A percentile compares a stretch with the other conserved stretches of the same genome.
phyloP scores from a whole-genome alignment of 352 stramenopile genomes.

The Phytophthora nicotianae region DNA sequence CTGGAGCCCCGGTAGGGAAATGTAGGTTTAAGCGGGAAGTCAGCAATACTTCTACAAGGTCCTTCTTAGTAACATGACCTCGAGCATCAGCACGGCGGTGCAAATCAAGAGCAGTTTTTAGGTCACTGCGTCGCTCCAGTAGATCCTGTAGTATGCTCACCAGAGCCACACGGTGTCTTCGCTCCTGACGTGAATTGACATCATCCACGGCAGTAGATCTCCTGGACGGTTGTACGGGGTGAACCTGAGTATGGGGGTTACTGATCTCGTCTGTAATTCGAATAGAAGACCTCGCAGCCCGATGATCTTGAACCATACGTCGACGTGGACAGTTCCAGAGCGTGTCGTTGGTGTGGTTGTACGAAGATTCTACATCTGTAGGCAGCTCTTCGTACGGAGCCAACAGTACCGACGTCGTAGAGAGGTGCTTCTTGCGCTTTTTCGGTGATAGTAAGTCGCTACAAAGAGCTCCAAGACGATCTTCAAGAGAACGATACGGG shows the following conservation, averaged over 20 bases:
- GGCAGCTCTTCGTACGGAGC: conserved; percentile 57
- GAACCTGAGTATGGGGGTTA: conserved; percentile 16
- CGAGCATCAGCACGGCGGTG: conserved; percentile 62
- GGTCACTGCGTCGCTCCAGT: conserved; percentile 66
- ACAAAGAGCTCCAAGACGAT: conserved; percentile 52
- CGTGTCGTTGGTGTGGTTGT: conserved; percentile 43
- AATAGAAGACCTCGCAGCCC: conserved; percentile 60
- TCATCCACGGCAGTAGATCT: conserved; percentile 18
- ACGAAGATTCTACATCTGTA: conserved; percentile 23
- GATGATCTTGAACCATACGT: conserved; percentile 66
- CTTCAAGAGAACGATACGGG: conserved; percentile 52
- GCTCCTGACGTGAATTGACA: conserved; percentile 28
- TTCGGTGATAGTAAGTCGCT: conserved; percentile 74
- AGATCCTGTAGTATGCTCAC: conserved; percentile 73
- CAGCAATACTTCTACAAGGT: conserved; percentile 69
- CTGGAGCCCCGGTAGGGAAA: conserved; percentile 53
- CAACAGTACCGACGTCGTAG: conserved; percentile 70
- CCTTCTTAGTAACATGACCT: conserved; percentile 60
- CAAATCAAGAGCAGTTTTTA: conserved; percentile 77
- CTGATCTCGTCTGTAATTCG: conserved; percentile 52
- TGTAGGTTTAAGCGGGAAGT: conserved; percentile 65
- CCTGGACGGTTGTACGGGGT: conserved; percentile 7
- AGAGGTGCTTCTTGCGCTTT: conserved; percentile 68
- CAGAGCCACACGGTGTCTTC: conserved; percentile 41
- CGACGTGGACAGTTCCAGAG: conserved; percentile 72